Conservation (phyloP, 345 rosid species). For the Linum lewisii region DNA sequence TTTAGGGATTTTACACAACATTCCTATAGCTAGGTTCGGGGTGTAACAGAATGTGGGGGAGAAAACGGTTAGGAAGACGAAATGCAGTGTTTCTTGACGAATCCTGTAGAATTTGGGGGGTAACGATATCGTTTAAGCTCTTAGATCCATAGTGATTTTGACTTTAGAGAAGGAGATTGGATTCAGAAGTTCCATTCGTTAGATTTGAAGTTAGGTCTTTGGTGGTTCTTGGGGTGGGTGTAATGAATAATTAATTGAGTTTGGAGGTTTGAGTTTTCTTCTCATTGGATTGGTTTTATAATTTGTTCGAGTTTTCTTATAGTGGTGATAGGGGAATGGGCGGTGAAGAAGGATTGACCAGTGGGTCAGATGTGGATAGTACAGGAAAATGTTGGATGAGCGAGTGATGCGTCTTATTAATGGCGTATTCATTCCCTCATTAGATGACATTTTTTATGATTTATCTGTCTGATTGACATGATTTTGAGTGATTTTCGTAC, state of each 20-base stretch:
- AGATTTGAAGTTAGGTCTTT: background rate
- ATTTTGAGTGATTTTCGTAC: no score
- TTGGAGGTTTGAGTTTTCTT: background rate
- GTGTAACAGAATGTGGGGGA: no score
- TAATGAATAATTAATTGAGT: constrained; percentile 22
- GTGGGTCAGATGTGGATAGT: no score
- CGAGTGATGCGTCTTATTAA: no score
- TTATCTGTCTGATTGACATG: no score
- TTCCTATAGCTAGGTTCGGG: no score
- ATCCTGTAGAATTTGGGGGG: constrained; percentile 4
- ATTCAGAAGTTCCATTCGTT: background rate
- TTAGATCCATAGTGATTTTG: constrained; percentile 10
- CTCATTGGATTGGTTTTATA: constrained; percentile 4
- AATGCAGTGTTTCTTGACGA: background rate
- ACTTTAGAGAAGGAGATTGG: background rate
- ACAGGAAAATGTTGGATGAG: constrained; percentile 18
- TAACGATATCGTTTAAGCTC: background rate
- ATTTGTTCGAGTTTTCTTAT: background rate
- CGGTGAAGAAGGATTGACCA: constrained; percentile 35
- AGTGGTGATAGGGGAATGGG: constrained; percentile 23
- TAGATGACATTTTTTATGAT: no score
- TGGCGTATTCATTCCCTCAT: no score
- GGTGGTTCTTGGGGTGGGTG: background rate
- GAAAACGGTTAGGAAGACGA: background rate
- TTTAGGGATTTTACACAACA: no score